Conservation (phyloP, 2,329 filamentous ascomycete species). For the Cryphonectria nitschkei region DNA sequence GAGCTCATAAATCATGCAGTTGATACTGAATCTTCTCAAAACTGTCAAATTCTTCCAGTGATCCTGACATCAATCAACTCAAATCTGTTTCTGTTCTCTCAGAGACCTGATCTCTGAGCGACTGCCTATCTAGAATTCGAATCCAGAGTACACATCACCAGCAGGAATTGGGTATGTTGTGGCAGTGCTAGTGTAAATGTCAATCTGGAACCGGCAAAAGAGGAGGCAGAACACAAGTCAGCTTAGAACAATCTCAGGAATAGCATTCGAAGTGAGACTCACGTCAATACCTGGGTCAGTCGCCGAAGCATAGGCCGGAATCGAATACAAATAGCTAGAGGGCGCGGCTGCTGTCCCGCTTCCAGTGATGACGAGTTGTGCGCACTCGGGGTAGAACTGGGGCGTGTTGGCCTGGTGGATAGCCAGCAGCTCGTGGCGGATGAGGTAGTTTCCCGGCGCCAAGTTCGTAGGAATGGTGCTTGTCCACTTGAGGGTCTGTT, state of each 20-base stretch:
- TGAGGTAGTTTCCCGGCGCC: constrained; percentile 57
- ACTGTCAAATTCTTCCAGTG: neutral
- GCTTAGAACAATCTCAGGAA: neutral
- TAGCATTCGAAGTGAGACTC: constrained; percentile 29
- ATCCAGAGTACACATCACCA: constrained; percentile 53
- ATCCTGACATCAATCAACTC: neutral
- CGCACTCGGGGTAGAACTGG: constrained; percentile 62
- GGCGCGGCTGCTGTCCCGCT: constrained; percentile 48
- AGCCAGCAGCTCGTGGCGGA: constrained; percentile 60
- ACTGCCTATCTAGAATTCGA: constrained; percentile 20
- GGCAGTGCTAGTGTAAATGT: constrained; percentile 49
- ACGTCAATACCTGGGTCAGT: constrained; percentile 53
- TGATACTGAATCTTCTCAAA: neutral
- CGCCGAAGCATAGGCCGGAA: constrained; percentile 49
- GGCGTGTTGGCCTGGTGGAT: constrained; percentile 56
- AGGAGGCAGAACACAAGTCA: neutral
- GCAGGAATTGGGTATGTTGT: constrained; percentile 53
- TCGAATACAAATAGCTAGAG: constrained; percentile 46
- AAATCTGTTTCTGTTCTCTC: neutral
- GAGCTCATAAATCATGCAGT: neutral
- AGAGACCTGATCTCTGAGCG: neutral
- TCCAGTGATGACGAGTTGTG: constrained; percentile 55
- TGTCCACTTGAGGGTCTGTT: constrained; percentile 48
- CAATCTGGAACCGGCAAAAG: constrained; percentile 38
- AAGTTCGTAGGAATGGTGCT: constrained; percentile 53